Base-by-base conservation (phyloP, 2,329 filamentous ascomycete species). In the Penicillium italicum region DNA sequence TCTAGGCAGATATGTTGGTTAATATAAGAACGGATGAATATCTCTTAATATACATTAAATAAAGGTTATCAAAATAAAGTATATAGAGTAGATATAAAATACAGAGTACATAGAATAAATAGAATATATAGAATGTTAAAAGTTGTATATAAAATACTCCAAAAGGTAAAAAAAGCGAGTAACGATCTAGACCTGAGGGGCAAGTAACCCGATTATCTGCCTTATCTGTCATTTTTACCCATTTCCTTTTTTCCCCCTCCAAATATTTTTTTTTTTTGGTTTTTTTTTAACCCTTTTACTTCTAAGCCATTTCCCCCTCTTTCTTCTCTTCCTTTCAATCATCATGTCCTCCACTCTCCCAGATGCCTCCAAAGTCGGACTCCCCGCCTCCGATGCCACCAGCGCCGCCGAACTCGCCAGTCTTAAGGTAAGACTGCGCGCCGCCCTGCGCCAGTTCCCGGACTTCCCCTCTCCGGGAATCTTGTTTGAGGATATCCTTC, bases 401-500 rank as follows among this genome's bases (percentile, higher is more conserved):
- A 63, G 72, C 73, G 54, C 74, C 76, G 58, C 74, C 75, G 80
- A 85, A 83, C 79, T 82, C 77, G 67, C 80, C 78, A 72, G 76
- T 83, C 83, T 86, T 82, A 83, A 83, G 75, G 77, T 82, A 78
- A 88, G 74, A 77, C 82, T 92, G 81, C 81, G 86, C 71, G 76
- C 78, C 65, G 84, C 88, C 57, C 84, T 97, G 66, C 89, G 90
- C 76, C 87, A 91, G 74, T 96, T 91, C 79, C 85, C 86, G 69
- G 91, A 97, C 81, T 97, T 97, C 79, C 93, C 93, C 57, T 87
- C 88, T 63, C 86, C 89, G 43, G 93, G 94, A 74, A 93, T 99
- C 72, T 82, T 96, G 69, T 99, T 99, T 77, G 91, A 97, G 79
- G 94, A 99, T 74, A 97, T 99, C 77, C 87, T 99, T 76, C 94